Evolutionary conservation across 441 rosid species (phyloP).

Genomic region (Cnidoscolus chayamansa): DNA sequence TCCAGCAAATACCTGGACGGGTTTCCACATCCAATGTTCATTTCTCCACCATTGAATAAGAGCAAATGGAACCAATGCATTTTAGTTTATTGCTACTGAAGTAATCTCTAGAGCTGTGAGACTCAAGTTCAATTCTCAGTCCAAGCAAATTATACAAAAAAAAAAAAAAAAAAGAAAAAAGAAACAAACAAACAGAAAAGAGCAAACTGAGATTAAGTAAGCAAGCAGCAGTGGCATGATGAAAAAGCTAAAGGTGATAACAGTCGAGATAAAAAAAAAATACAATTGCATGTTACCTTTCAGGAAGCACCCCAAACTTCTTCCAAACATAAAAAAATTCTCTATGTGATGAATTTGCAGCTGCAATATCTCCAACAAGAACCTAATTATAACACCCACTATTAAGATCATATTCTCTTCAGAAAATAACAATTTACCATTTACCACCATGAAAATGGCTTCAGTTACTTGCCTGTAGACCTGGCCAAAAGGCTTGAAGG

Average conservation of each 20-base stretch:
- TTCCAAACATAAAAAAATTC: constrained; percentile 80
- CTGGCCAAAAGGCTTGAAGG: constrained; percentile 99
- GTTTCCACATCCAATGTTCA: constrained; percentile 19
- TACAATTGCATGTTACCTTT: constrained; percentile 44
- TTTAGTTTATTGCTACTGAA: too few species aligned
- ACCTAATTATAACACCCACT: constrained; percentile 53
- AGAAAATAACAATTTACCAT: constrained; percentile 6
- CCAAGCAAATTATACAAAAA: too few species aligned
- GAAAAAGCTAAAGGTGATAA: constrained; percentile 10
- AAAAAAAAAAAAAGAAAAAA: too few species aligned
- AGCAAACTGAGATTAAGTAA: constrained; percentile 14
- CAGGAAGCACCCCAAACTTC: constrained; percentile 85
- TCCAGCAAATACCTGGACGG: constrained; percentile 69
- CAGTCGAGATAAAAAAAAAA: constrained; percentile 2
- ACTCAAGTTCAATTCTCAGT: too few species aligned
- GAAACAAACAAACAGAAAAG: background rate
- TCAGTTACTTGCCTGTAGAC: constrained; percentile 65
- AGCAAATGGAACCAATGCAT: too few species aligned
- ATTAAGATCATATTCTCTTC: constrained; percentile 26
- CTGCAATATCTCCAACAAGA: constrained; percentile 84
- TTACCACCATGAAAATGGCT: constrained; percentile 39
- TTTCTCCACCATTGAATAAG: background rate
- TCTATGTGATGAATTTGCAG: constrained; percentile 89
- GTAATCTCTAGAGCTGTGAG: too few species aligned
- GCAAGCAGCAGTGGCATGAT: constrained; percentile 7